These are phyloP conservation scores for Lecanicillium sp. DNA, from an alignment of 2,329 filamentous ascomycete species.

Conservation along the genomic window DNA sequence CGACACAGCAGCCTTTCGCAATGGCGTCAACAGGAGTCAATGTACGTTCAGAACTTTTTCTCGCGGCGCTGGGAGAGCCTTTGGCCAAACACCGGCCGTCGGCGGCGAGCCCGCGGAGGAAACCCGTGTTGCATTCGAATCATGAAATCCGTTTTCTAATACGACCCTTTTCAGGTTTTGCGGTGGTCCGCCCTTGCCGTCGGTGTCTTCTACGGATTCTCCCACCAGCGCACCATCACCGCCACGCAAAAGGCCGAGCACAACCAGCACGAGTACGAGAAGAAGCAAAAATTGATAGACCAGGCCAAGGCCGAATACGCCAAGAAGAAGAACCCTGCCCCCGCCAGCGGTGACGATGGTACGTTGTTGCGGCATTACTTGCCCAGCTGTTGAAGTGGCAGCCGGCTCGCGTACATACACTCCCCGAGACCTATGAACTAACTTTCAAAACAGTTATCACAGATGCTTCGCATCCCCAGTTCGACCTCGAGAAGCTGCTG, in stretches of 20 bases:
- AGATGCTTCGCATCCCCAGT: slow-evolving; percentile 78
- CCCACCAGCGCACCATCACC: slow-evolving; percentile 79
- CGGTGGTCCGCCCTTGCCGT: slow-evolving; percentile 91
- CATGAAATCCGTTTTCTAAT: slow-evolving; percentile 16
- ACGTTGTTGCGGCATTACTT: slow-evolving; percentile 13
- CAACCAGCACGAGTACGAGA: slow-evolving; percentile 75
- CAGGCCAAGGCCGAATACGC: slow-evolving; percentile 87
- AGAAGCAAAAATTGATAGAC: slow-evolving; percentile 85
- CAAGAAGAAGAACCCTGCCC: slow-evolving; percentile 58
- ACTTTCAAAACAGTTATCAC: slow-evolving; percentile 19
- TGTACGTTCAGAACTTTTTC: slow-evolving; percentile 38
- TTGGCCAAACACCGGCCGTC: background rate
- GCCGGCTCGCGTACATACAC: background rate
- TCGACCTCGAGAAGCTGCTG: slow-evolving; percentile 85
- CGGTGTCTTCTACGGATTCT: slow-evolving; percentile 92
- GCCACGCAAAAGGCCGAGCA: slow-evolving; percentile 62
- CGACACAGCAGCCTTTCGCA: slow-evolving; percentile 34
- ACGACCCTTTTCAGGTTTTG: slow-evolving; percentile 61
- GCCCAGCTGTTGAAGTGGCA: slow-evolving; percentile 4
- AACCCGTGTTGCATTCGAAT: too few relatives aligned
- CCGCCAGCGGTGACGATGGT: slow-evolving; percentile 25
- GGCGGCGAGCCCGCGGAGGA: too few relatives aligned
- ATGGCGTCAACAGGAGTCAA: slow-evolving; percentile 66
- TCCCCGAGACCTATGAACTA: slow-evolving; percentile 13
- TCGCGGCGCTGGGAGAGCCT: slow-evolving; percentile 11